Conservation (phyloP, 2,329 filamentous ascomycete species). For the Dothiorella sarmentorum region DNA sequence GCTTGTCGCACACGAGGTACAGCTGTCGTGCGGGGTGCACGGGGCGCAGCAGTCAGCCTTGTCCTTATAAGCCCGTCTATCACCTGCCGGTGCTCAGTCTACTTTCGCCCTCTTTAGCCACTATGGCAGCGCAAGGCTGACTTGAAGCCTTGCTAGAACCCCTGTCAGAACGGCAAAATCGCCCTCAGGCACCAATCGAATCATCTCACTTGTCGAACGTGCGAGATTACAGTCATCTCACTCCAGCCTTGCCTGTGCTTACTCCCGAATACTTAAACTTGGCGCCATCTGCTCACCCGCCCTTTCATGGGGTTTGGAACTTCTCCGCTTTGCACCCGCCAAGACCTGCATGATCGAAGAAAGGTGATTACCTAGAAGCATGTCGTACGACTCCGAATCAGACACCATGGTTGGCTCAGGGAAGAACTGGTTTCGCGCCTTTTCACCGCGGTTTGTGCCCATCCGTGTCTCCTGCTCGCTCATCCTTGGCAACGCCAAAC, state of each 20-base stretch:
- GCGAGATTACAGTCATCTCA: background rate
- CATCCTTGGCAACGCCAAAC: background rate
- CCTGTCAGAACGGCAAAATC: background rate
- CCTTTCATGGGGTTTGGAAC: background rate
- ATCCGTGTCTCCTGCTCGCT: background rate
- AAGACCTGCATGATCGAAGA: background rate
- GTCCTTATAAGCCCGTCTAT: background rate
- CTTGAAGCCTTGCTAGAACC: background rate
- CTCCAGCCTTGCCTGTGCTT: slow-evolving; percentile 8
- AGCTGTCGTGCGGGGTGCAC: background rate
- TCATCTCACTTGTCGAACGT: background rate
- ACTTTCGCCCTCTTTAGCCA: background rate
- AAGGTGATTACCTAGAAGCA: background rate
- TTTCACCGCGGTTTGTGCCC: background rate
- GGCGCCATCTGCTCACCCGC: background rate
- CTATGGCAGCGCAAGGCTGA: slow-evolving; percentile 9
- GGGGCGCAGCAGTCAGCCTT: slow-evolving; percentile 13
- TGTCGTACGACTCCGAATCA: slow-evolving; percentile 10
- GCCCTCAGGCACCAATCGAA: background rate
- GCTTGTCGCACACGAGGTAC: background rate
- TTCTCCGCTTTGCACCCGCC: background rate
- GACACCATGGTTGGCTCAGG: slow-evolving; percentile 4
- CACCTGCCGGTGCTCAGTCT: background rate
- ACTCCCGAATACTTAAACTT: background rate
- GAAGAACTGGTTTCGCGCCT: background rate